Evolutionary conservation across 2,329 filamentous ascomycete genomes (phyloP).

Genomic region (Colletotrichum limetticola): DNA sequence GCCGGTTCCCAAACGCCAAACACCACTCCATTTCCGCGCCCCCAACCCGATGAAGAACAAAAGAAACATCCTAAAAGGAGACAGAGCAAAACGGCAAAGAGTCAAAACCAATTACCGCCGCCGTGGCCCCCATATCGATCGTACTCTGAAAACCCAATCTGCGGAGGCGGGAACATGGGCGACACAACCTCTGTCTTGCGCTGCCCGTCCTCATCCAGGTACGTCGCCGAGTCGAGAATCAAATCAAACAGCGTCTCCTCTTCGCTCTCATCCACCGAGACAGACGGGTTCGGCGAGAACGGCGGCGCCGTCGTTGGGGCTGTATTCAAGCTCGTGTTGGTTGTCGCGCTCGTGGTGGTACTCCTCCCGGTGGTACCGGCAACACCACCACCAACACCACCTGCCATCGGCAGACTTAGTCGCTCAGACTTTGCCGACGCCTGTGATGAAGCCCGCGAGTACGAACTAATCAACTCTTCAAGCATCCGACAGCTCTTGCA

Average conservation of each 20-base stretch:
- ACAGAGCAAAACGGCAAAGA: background rate
- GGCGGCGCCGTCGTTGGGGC: background rate
- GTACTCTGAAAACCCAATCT: background rate
- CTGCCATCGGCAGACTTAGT: background rate
- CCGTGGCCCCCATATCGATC: constrained; percentile 1
- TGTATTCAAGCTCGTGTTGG: background rate
- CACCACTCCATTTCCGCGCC: background rate
- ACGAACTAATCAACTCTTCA: constrained; percentile 31
- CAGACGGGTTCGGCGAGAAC: constrained; percentile 8
- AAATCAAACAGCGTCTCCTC: constrained; percentile 32
- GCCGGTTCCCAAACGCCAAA: background rate
- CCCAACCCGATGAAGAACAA: background rate
- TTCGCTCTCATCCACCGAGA: constrained; percentile 22
- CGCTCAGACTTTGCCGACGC: constrained; percentile 4
- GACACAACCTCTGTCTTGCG: constrained; percentile 5
- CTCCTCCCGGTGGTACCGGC: background rate
- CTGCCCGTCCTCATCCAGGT: constrained; percentile 20
- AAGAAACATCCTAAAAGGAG: background rate
- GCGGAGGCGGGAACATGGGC: constrained; percentile 21
- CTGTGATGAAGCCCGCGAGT: constrained; percentile 24
- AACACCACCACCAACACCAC: background rate
- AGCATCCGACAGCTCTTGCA: constrained; percentile 29
- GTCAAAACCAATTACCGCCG: constrained; percentile 21
- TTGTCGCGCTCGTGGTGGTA: background rate
- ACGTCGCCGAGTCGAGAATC: constrained; percentile 28